Base-by-base conservation (phyloP, 169 alveolate species). In the Plasmodium blacklocki region DNA sequence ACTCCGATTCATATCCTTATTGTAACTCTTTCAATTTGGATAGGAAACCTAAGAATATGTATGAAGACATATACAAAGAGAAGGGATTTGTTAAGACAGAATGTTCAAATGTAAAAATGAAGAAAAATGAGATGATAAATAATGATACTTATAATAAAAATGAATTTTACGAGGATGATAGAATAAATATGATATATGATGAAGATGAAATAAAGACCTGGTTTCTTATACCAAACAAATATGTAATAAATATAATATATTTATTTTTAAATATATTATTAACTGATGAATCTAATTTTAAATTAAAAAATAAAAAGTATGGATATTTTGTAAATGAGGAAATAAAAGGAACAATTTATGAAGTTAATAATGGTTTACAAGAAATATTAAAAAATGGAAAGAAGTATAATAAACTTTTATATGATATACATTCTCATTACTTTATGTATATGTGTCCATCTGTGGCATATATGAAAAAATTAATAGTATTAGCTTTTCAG, bases 181-280 rank as follows among this genome's bases (percentile, higher is more conserved):
- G 21, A 43, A 78, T 64, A n/a, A 67, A 64, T 71, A 15, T 47
- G 47, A 26, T 15, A 18, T 14, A 64, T 39, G 14, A 86, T 23
- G 87, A 60, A 19, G 15, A 72, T 29, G 80, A 86, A 67, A 71
- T 86, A 21, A 86, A 86, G 26, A 86, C 92, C 21, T 86, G 92
- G 92, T n/a, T 73, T 26, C 66, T 86, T 21, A 72, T 86, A 39
- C 88, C 92, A 32, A 72, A 72, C 47, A 86, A 50, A 72, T 56
- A 70, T 26, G 59, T 86, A 6, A 86, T 86, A 15, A 70, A 63
- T 59, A 86, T 86, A 14, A 60, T 86, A 50, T 67, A 70, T 52
- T 73, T 86, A 43, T 49, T 72, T 43, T 45, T 86, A 49, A 86
- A 86, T 73, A 59, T 72, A 19, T 66, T 86, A 26, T 52, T 73